These are phyloP conservation scores for Penicillium griseofulvum DNA, from an alignment of 2,329 filamentous ascomycete genomes.

Conservation along the genomic window DNA sequence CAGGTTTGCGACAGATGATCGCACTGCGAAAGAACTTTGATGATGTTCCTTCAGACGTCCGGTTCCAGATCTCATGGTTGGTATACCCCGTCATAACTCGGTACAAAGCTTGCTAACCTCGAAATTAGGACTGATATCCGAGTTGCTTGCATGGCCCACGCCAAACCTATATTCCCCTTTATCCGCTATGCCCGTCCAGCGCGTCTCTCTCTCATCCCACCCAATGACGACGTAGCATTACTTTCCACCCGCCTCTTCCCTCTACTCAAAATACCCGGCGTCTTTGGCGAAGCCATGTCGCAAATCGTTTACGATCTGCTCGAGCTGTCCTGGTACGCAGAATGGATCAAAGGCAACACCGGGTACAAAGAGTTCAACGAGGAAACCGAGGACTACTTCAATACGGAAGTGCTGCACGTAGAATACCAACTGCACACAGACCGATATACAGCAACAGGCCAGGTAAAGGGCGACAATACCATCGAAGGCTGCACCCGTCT, in stretches of 20 bases:
- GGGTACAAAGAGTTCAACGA: constrained; percentile 33
- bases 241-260: constrained; percentile 36
- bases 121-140: constrained; percentile 40
- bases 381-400: constrained; percentile 41
- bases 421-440: constrained; percentile 39
- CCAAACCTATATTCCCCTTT: constrained; percentile 41
- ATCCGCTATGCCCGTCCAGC: constrained; percentile 35
- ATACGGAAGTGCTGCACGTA: constrained; percentile 40
- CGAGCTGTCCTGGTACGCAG: constrained; percentile 38
- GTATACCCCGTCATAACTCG: background rate
- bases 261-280: constrained; percentile 34
- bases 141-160: constrained; percentile 39
- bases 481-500: constrained; percentile 41
- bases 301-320: constrained; percentile 36
- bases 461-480: constrained; percentile 35
- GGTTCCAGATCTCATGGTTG: constrained; percentile 42
- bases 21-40: constrained; percentile 37
- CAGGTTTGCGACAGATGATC: constrained; percentile 42
- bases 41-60: constrained; percentile 37
- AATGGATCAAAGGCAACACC: constrained; percentile 35
- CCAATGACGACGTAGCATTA: constrained; percentile 29
- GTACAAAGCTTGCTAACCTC: constrained; percentile 3
- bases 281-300: constrained; percentile 33
- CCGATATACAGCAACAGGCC: constrained; percentile 35
- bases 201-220: constrained; percentile 29